A percentile compares a stretch with the other conserved stretches of the same genome.
These are phyloP conservation scores for Gomphus bonarii DNA, from an alignment of 1,284 basidiomycete species.

Conservation along the genomic window DNA sequence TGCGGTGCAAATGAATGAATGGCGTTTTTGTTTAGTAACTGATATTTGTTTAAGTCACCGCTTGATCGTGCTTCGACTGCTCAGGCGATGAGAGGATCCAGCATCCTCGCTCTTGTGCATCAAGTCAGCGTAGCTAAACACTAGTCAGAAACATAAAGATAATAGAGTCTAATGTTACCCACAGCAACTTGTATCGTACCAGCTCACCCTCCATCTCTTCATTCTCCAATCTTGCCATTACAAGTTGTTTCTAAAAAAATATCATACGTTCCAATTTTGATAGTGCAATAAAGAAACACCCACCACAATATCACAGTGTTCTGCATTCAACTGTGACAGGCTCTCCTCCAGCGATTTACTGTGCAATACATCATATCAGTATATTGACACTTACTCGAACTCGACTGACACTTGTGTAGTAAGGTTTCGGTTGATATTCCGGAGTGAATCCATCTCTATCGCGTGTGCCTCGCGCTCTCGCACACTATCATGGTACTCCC, in stretches of 20 bases:
- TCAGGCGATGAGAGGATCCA: slow-evolving; percentile 50
- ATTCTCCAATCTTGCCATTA: slow-evolving; percentile 74
- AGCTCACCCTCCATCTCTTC: slow-evolving; percentile 88
- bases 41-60: background rate
- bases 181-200: slow-evolving; percentile 86
- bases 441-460: slow-evolving; percentile 69
- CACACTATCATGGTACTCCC: slow-evolving; percentile 74
- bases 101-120: slow-evolving; percentile 80
- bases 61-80: background rate
- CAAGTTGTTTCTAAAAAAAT: slow-evolving; percentile 68
- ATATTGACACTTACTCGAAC: too few relatives aligned
- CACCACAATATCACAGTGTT: slow-evolving; percentile 70
- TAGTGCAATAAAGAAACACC: slow-evolving; percentile 17
- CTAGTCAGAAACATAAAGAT: background rate
- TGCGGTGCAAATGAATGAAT: background rate
- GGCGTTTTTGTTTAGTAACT: background rate
- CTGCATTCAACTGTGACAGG: slow-evolving; percentile 68
- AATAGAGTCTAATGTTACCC: slow-evolving; percentile 23
- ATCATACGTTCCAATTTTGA: slow-evolving; percentile 1
- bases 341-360: slow-evolving; percentile 74
- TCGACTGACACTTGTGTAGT: slow-evolving; percentile 67
- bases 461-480: slow-evolving; percentile 68
- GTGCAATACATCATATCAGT: too few relatives aligned
- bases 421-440: slow-evolving; percentile 70
- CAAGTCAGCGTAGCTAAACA: slow-evolving; percentile 71